Evolutionary conservation across 352 stramenopile genomes (phyloP).

Genomic region (Halophytophthora polymorphica): DNA sequence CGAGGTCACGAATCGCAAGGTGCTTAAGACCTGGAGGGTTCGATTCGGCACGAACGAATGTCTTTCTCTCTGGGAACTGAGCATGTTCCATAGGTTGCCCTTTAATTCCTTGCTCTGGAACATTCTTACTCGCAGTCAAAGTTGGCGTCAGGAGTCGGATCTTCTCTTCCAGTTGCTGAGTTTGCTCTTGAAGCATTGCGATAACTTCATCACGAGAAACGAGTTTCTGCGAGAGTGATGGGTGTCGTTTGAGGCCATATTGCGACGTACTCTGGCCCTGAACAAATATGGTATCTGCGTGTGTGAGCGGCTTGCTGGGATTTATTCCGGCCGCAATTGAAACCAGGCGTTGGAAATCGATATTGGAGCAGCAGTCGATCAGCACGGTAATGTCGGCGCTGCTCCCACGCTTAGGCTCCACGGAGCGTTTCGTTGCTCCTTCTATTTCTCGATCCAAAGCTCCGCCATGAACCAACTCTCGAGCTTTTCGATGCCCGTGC

Average conservation of each 20-base stretch:
- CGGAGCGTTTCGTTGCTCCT: neutral
- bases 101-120: too few relatives aligned
- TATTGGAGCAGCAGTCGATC: constrained; percentile 16
- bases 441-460: neutral
- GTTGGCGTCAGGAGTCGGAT: constrained; percentile 8
- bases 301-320: neutral
- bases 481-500: constrained; percentile 10
- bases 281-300: neutral
- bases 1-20: too few relatives aligned
- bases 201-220: constrained; percentile 31
- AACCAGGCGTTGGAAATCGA: constrained; percentile 18
- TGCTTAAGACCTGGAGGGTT: too few relatives aligned
- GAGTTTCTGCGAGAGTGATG: constrained; percentile 4
- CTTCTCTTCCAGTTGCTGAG: constrained; percentile 19
- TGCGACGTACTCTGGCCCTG: too few relatives aligned
- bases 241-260: neutral
- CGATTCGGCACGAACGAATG: too few relatives aligned
- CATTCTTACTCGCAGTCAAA: too few relatives aligned
- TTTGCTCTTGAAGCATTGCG: constrained; percentile 17
- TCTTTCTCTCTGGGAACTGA: too few relatives aligned
- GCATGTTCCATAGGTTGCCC: too few relatives aligned
- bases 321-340: constrained; percentile 7
- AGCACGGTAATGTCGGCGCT: constrained; percentile 15
- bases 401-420: neutral
- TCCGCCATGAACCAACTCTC: constrained; percentile 5